Percentiles rank a stretch among this genome's conserved stretches.
Conservation (phyloP, 352 stramenopile species). For the Phytophthora litchii region DNA sequence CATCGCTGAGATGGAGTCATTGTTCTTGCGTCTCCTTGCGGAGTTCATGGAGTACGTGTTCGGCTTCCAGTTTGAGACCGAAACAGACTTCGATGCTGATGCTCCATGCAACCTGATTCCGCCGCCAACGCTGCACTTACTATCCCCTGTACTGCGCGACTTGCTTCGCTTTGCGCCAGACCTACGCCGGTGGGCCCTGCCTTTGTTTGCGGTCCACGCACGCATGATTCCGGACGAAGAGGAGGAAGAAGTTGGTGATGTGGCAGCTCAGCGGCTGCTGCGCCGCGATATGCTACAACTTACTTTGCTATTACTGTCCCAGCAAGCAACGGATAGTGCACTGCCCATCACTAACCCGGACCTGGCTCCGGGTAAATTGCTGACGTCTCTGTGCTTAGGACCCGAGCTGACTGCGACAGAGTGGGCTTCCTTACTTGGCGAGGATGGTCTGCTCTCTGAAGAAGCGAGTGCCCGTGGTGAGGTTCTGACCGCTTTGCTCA, state of each 20-base stretch:
- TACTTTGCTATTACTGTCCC: slow-evolving; percentile 61
- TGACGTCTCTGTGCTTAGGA: slow-evolving; percentile 64
- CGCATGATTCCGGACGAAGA: slow-evolving; percentile 90
- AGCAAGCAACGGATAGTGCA: slow-evolving; percentile 52
- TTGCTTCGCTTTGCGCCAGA: slow-evolving; percentile 56
- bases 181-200: slow-evolving; percentile 70
- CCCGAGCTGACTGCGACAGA: slow-evolving; percentile 60
- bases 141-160: slow-evolving; percentile 75
- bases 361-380: slow-evolving; percentile 55
- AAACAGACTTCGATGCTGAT: slow-evolving; percentile 75
- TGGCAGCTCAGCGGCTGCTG: slow-evolving; percentile 72
- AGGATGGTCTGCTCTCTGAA: slow-evolving; percentile 73
- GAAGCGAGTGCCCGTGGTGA: slow-evolving; percentile 56
- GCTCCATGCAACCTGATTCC: slow-evolving; percentile 68
- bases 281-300: slow-evolving; percentile 81
- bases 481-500: slow-evolving; percentile 64
- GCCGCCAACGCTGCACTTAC: slow-evolving; percentile 77
- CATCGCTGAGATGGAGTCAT: slow-evolving; percentile 44
- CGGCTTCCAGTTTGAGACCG: slow-evolving; percentile 81
- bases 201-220: slow-evolving; percentile 78
- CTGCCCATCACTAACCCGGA: slow-evolving; percentile 73
- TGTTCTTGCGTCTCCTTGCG: slow-evolving; percentile 68
- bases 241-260: slow-evolving; percentile 88
- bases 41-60: slow-evolving; percentile 82
- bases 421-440: slow-evolving; percentile 73